Conservation (phyloP, 2,329 filamentous ascomycete species). For the Blastomyces parvus region DNA sequence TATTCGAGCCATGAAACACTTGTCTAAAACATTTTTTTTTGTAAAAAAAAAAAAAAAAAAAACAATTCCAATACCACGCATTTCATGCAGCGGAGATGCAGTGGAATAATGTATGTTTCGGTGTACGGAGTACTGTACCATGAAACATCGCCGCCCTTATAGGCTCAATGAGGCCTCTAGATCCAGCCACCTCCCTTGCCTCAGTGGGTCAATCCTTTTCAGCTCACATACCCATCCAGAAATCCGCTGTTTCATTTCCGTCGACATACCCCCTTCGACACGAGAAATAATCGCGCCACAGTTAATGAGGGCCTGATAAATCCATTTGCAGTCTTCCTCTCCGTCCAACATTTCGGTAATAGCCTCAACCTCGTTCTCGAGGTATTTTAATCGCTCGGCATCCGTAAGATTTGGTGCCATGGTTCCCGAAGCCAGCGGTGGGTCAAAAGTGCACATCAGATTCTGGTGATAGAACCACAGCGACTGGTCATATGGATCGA, state of each 20-base stretch:
- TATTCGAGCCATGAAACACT: not conserved
- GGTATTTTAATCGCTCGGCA: conserved; percentile 54
- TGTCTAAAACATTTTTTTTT: not conserved
- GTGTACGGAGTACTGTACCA: too few species aligned
- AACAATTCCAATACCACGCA: not conserved
- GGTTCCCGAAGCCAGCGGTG: conserved; percentile 37
- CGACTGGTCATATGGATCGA: conserved; percentile 88
- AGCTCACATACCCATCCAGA: conserved; percentile 55
- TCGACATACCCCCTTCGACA: conserved; percentile 40
- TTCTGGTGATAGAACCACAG: conserved; percentile 96
- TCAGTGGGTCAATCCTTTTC: conserved; percentile 61
- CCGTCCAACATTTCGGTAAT: conserved; percentile 58
- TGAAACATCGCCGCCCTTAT: conserved; percentile 10
- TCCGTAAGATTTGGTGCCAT: conserved; percentile 56
- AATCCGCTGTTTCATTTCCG: conserved; percentile 40
- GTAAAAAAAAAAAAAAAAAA: too few species aligned
- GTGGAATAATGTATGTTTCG: not conserved
- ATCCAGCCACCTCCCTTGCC: conserved; percentile 66
- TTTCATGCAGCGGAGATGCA: not conserved
- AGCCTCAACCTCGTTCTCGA: conserved; percentile 61
- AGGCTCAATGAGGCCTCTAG: conserved; percentile 42
- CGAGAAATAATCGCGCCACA: conserved; percentile 54
- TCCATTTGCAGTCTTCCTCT: conserved; percentile 70
- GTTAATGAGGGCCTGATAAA: conserved; percentile 76
- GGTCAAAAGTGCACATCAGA: conserved; percentile 60